These are phyloP conservation scores for Calonectria crousiana DNA, from an alignment of 2,329 filamentous ascomycete species.

Conservation along the genomic window DNA sequence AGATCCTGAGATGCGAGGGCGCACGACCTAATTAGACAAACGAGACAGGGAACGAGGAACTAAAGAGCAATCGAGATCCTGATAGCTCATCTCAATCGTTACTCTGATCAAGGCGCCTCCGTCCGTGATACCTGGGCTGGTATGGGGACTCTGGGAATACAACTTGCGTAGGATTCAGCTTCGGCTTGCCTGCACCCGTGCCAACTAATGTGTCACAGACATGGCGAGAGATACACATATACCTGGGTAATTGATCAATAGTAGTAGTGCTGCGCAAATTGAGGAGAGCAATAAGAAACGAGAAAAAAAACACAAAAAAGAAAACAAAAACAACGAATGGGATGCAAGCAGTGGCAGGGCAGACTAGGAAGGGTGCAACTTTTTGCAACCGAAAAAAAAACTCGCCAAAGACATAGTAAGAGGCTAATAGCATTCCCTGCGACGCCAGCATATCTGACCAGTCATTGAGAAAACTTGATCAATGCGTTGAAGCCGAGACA, in stretches of 20 bases:
- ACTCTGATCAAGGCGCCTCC: slow-evolving; percentile 1
- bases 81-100: slow-evolving; percentile 18
- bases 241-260: not conserved
- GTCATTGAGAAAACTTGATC: slow-evolving; percentile 36
- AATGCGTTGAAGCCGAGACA: slow-evolving; percentile 33
- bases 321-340: not conserved
- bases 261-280: not conserved
- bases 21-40: slow-evolving; percentile 33
- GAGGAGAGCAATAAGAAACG: not conserved
- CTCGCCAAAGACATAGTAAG: not conserved
- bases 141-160: slow-evolving; percentile 2
- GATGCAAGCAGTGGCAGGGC: slow-evolving; percentile 16
- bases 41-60: slow-evolving; percentile 28
- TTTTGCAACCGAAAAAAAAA: not conserved
- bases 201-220: not conserved
- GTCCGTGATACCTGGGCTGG: not conserved
- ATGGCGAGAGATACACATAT: not conserved
- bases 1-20: slow-evolving; percentile 35
- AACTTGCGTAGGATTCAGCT: not conserved
- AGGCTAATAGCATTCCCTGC: slow-evolving; percentile 22
- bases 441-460: slow-evolving; percentile 33
- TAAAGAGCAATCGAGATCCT: slow-evolving; percentile 33
- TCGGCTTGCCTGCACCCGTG: not conserved
- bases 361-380: not conserved
- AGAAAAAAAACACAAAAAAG: not conserved